Base-by-base conservation (phyloP, 148 eudicot species). In the Amaranthus palmeri region DNA sequence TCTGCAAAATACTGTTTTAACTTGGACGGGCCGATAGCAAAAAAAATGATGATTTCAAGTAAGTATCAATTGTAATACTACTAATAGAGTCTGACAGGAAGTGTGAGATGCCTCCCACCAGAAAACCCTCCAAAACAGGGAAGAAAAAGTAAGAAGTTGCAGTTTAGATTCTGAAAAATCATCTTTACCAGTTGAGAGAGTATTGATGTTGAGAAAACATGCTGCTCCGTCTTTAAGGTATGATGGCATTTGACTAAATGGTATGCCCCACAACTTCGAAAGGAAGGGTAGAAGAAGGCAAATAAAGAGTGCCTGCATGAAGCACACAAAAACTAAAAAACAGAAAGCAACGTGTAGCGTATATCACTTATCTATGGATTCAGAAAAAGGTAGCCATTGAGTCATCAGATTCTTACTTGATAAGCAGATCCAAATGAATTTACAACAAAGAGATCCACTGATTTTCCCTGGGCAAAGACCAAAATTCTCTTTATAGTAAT, bases 341-440 rank as follows among this genome's bases (percentile, higher is more conserved):
- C 56, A 8, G 56, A 57, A 64, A 25, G 5, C 11, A 43, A 42
- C 49, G 41, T 3, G 69, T 4, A 15, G 54, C 18, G 78, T 44
- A 44, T 52, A 18, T 52, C 44, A 18, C 65, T 49, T 36, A 48
- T n/a, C 46, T 42, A 36, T 17, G 62, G 51, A 73, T 46, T 65
- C 17, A 25, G 47, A 55, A 49, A 49, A 53, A 56, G 8, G 8
- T 12, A 7, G 36, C 46, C 3, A 44, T 63, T 56, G 54, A 45
- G 36, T 54, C 43, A 69, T 44, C 56, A 45, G 79, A 43, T 66
- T 73, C 81, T 81, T 71, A 95, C 98, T 85, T 95, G 99, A 82
- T 84, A 95, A 75, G 96, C 97, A 76, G 99, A 95, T 81, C 99
- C 99, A 78, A 67, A 95, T 51, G 99, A 95, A 82, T 95, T 95